A percentile compares a stretch with the other conserved stretches of the same genome.
Conservation (phyloP, 1,284 basidiomycete genomes). For the Leccinum ponderosum region DNA sequence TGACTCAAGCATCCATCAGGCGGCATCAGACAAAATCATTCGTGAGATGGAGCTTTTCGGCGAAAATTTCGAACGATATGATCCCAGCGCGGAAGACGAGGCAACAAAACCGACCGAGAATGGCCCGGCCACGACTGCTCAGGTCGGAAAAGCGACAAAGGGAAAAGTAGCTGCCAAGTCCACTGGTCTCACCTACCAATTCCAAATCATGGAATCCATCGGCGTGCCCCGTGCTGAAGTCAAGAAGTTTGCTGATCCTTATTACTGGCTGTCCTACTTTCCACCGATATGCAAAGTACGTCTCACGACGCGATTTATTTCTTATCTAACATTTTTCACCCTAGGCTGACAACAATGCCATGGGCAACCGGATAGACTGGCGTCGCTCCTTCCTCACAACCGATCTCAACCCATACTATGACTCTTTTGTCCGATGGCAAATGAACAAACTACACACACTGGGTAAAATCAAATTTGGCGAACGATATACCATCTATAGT, state of each 20-base stretch:
- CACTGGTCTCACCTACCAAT: constrained; percentile 95
- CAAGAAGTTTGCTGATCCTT: constrained; percentile 94
- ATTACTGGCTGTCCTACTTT: constrained; percentile 94
- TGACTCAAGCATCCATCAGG: constrained; percentile 42
- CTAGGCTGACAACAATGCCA: constrained; percentile 78
- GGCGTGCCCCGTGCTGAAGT: constrained; percentile 88
- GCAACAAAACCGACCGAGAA: constrained; percentile 41
- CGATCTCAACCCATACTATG: constrained; percentile 96
- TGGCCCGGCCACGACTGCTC: constrained; percentile 39
- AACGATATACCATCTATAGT: constrained; percentile 98
- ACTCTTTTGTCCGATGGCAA: constrained; percentile 98
- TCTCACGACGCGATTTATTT: constrained; percentile 12
- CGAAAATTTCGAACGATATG: constrained; percentile 80
- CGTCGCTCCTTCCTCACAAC: constrained; percentile 94
- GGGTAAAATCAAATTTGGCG: constrained; percentile 96
- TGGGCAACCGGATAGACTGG: constrained; percentile 98
- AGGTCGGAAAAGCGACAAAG: constrained; percentile 89
- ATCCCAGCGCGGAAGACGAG: constrained; percentile 51
- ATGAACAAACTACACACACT: constrained; percentile 89
- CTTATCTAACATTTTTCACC: constrained; percentile 3
- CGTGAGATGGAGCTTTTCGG: constrained; percentile 98
- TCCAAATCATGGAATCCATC: constrained; percentile 98
- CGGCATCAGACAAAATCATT: constrained; percentile 95
- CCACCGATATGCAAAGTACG: constrained; percentile 90
- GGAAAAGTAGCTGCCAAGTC: constrained; percentile 94